These are phyloP conservation scores for Boeremia lycopersici DNA, from an alignment of 2,329 filamentous ascomycete genomes.

Conservation along the genomic window DNA sequence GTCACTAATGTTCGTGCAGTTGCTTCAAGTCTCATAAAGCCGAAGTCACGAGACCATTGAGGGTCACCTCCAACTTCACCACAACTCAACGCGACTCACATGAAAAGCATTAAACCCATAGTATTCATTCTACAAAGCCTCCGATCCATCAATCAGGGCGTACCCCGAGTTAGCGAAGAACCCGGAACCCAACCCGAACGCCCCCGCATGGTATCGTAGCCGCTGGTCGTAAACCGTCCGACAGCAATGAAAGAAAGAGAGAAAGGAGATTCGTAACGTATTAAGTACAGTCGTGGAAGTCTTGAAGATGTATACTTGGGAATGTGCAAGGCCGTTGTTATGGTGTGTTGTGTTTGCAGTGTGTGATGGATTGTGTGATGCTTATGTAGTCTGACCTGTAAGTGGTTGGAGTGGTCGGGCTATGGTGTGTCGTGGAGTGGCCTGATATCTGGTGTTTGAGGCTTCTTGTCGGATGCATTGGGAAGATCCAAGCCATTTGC, in stretches of 20 bases:
- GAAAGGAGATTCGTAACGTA: slow-evolving; percentile 14
- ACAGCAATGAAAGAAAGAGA: background rate
- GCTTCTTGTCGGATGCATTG: background rate
- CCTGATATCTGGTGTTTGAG: background rate
- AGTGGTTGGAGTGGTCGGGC: background rate
- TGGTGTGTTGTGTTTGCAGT: background rate
- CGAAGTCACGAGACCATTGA: too few relatives aligned
- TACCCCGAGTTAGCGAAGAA: too few relatives aligned
- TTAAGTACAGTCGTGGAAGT: slow-evolving; percentile 12
- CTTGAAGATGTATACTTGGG: background rate
- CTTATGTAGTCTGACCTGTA: background rate
- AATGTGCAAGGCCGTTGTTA: background rate
- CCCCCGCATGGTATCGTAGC: too few relatives aligned
- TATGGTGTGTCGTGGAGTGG: background rate
- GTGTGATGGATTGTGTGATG: background rate
- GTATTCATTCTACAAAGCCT: too few relatives aligned
- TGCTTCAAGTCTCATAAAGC: too few relatives aligned
- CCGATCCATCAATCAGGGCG: too few relatives aligned
- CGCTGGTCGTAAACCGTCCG: too few relatives aligned
- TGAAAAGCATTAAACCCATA: too few relatives aligned
- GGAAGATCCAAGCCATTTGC: background rate
- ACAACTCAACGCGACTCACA: too few relatives aligned
- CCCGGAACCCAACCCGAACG: too few relatives aligned
- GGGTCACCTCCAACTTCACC: too few relatives aligned
- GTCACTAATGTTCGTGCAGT: too few relatives aligned